Percentiles rank a stretch among this genome's conserved stretches.
phyloP scores from a whole-genome alignment of 768 basidiomycete species.

The Sistotremastrum niveocremeum region DNA sequence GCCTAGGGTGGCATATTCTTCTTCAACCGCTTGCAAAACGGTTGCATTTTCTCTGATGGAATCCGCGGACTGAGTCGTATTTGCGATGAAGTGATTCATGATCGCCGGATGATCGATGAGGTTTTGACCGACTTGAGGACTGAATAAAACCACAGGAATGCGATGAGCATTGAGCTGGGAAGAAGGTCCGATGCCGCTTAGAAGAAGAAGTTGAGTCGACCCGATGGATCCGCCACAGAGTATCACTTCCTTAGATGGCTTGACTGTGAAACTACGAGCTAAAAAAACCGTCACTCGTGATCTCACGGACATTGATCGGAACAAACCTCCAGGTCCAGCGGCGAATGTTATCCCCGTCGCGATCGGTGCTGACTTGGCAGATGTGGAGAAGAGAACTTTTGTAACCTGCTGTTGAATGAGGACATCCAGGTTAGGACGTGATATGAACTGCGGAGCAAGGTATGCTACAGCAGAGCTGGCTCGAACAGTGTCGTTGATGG shows the following conservation, averaged over 20 bases:
- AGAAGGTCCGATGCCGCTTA: slow-evolving; percentile 26
- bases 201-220: slow-evolving; percentile 22
- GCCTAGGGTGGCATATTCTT: background rate
- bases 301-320: background rate
- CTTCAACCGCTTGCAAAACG: background rate
- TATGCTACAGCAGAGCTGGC: slow-evolving; percentile 2
- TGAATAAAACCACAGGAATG: slow-evolving; percentile 18
- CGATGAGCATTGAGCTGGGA: slow-evolving; percentile 15
- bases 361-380: slow-evolving; percentile 1
- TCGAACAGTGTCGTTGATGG: background rate
- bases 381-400: slow-evolving; percentile 1
- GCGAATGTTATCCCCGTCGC: background rate
- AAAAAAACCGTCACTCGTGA: background rate
- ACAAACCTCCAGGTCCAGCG: slow-evolving; percentile 6
- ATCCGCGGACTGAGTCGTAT: slow-evolving; percentile 5
- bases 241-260: slow-evolving; percentile 6
- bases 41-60: background rate
- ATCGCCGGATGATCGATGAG: slow-evolving; percentile 17
- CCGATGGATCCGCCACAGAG: slow-evolving; percentile 3
- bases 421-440: slow-evolving; percentile 1
- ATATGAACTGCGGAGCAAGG: background rate
- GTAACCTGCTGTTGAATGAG: background rate
- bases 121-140: slow-evolving; percentile 27
- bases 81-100: background rate
- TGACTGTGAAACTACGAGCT: slow-evolving; percentile 3